These are phyloP conservation scores for Globisporangium polare DNA, from an alignment of 352 stramenopile genomes.

Conservation along the genomic window DNA sequence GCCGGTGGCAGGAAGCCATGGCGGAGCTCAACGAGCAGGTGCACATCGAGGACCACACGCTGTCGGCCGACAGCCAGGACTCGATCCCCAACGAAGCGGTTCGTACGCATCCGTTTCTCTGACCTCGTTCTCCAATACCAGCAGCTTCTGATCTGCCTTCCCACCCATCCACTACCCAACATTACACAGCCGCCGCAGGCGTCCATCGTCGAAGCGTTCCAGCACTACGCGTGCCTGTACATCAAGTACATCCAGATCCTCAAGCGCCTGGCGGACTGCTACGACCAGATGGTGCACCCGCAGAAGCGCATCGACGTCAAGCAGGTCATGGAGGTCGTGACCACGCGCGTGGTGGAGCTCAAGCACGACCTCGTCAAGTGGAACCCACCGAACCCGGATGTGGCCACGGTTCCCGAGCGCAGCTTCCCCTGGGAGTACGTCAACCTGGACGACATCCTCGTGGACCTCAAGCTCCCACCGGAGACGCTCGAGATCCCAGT, in stretches of 20 bases:
- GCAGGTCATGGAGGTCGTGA: constrained; percentile 90
- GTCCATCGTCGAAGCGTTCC: constrained; percentile 88
- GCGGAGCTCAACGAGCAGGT: constrained; percentile 91
- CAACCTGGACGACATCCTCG: constrained; percentile 90
- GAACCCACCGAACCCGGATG: constrained; percentile 91
- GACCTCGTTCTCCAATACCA: background rate
- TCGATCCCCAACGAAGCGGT: constrained; percentile 32
- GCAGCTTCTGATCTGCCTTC: no score
- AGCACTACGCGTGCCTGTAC: constrained; percentile 94
- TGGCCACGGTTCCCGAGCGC: constrained; percentile 66
- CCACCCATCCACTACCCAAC: no score
- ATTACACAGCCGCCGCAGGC: constrained; percentile 49
- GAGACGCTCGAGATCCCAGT: constrained; percentile 90
- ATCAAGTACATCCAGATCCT: constrained; percentile 95
- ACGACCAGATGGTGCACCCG: constrained; percentile 93
- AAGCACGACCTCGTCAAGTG: constrained; percentile 93
- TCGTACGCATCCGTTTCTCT: background rate
- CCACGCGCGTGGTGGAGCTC: constrained; percentile 82
- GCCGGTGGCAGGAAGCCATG: constrained; percentile 90
- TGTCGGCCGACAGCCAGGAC: constrained; percentile 39
- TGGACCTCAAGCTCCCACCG: constrained; percentile 91
- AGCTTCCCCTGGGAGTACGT: constrained; percentile 95
- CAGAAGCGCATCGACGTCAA: constrained; percentile 95
- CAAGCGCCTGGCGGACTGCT: constrained; percentile 85
- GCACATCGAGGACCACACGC: constrained; percentile 83